Conservation (phyloP, 495 filamentous ascomycete species). For the Hypoxylon intermedium region DNA sequence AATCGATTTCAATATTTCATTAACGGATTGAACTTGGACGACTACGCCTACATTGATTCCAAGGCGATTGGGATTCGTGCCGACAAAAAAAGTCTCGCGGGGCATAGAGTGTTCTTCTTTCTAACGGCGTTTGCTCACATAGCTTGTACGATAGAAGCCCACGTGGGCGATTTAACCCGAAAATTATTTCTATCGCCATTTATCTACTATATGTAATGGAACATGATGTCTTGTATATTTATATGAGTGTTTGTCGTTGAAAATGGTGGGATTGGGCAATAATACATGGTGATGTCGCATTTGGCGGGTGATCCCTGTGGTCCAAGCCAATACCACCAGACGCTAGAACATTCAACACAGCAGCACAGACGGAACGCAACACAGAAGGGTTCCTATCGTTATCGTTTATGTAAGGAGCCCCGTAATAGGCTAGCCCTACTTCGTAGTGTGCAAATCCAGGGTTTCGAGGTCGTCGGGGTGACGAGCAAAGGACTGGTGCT, state of each 20-base stretch:
- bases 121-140: conserved; percentile 28
- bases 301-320: conserved; percentile 45
- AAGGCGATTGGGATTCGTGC: conserved; percentile 13
- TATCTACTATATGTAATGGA: not conserved
- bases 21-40: conserved; percentile 23
- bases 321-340: conserved; percentile 64
- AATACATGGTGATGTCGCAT: conserved; percentile 32
- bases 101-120: conserved; percentile 22
- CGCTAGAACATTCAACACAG: too few relatives aligned
- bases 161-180: conserved; percentile 6
- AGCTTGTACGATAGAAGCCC: conserved; percentile 42
- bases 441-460: conserved; percentile 7
- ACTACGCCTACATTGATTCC: conserved; percentile 22
- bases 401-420: too few relatives aligned
- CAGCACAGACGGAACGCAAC: too few relatives aligned
- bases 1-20: conserved; percentile 14
- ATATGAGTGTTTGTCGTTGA: conserved; percentile 11
- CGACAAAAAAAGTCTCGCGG: conserved; percentile 16
- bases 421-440: too few relatives aligned
- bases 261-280: conserved; percentile 29
- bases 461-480: conserved; percentile 28
- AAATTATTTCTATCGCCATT: conserved; percentile 1
- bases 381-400: too few relatives aligned
- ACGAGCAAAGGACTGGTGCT: conserved; percentile 27
- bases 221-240: conserved; percentile 17